phyloP scores from a whole-genome alignment of 2,329 filamentous ascomycete genomes.

The Colletotrichum musae region DNA sequence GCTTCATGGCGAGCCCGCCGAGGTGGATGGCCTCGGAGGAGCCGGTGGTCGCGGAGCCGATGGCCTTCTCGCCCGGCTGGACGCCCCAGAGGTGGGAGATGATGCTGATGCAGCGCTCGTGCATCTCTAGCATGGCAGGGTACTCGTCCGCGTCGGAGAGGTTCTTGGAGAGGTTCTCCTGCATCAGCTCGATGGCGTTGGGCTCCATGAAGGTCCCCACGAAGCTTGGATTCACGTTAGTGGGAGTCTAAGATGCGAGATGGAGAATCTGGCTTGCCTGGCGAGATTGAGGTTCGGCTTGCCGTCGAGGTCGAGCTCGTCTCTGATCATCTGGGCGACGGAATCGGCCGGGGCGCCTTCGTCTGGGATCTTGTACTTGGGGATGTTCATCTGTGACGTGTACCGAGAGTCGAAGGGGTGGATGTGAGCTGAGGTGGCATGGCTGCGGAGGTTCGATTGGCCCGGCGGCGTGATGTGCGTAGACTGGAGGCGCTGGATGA shows the following conservation, averaged over 20 bases:
- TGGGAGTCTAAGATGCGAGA: neutral
- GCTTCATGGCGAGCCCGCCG: conserved; percentile 80
- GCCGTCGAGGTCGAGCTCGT: conserved; percentile 76
- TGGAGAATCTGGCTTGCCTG: conserved; percentile 51
- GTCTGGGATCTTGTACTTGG: conserved; percentile 70
- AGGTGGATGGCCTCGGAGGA: conserved; percentile 81
- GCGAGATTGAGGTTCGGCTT: conserved; percentile 78
- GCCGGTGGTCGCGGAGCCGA: conserved; percentile 79
- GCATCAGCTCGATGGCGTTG: conserved; percentile 74
- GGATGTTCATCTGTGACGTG: conserved; percentile 66
- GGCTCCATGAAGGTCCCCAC: conserved; percentile 81
- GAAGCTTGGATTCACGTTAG: conserved; percentile 61
- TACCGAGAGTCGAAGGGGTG: conserved; percentile 73
- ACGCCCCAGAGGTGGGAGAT: conserved; percentile 77
- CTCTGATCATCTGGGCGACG: conserved; percentile 75
- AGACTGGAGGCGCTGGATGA: conserved; percentile 67
- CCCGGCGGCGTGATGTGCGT: conserved; percentile 54
- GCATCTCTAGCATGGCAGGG: conserved; percentile 70
- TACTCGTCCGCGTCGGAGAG: conserved; percentile 80
- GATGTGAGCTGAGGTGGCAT: conserved; percentile 63
- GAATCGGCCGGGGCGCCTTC: conserved; percentile 73
- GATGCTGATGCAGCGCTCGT: conserved; percentile 78
- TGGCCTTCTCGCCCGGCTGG: conserved; percentile 72
- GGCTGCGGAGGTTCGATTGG: conserved; percentile 51
- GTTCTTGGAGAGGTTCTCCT: conserved; percentile 79